A percentile compares a stretch with the other conserved stretches of the same genome.
phyloP scores from a whole-genome alignment of 2,329 filamentous ascomycete genomes.

The Neonectria neomacrospora region DNA sequence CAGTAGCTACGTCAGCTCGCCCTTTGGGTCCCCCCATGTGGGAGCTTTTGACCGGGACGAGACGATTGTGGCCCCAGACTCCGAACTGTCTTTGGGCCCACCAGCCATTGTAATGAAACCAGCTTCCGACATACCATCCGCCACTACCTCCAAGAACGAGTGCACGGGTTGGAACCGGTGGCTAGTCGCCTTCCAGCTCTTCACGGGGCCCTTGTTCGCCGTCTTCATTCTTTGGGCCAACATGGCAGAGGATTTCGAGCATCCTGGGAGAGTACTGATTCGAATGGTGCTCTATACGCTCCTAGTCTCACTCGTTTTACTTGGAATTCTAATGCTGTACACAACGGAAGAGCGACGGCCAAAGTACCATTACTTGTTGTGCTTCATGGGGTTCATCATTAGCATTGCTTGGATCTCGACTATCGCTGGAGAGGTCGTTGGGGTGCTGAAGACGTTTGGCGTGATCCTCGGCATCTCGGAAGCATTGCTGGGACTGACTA shows the following conservation, averaged over 20 bases:
- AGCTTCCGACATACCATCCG: constrained; percentile 48
- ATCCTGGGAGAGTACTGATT: constrained; percentile 62
- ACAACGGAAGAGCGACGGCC: constrained; percentile 76
- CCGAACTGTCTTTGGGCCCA: constrained; percentile 36
- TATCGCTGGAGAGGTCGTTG: constrained; percentile 94
- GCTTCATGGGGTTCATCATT: constrained; percentile 90
- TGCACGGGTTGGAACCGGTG: constrained; percentile 85
- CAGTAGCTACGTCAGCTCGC: constrained; percentile 38
- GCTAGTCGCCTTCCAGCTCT: constrained; percentile 86
- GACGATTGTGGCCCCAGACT: constrained; percentile 22
- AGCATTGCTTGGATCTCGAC: constrained; percentile 96
- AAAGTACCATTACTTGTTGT: constrained; percentile 80
- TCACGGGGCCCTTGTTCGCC: constrained; percentile 87
- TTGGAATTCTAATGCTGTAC: constrained; percentile 73
- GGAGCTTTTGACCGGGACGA: constrained; percentile 39
- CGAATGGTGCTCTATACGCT: constrained; percentile 72
- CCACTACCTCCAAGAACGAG: constrained; percentile 51
- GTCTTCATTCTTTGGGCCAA: constrained; percentile 81
- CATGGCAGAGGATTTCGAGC: constrained; percentile 66
- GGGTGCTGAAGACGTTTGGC: constrained; percentile 90
- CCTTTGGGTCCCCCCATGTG: constrained; percentile 31
- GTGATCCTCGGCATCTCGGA: constrained; percentile 94
- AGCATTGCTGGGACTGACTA: constrained; percentile 91
- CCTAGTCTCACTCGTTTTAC: constrained; percentile 72
- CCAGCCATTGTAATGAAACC: constrained; percentile 45